Conservation (phyloP, 495 filamentous ascomycete genomes). For the Lineolata rhizophorae region DNA sequence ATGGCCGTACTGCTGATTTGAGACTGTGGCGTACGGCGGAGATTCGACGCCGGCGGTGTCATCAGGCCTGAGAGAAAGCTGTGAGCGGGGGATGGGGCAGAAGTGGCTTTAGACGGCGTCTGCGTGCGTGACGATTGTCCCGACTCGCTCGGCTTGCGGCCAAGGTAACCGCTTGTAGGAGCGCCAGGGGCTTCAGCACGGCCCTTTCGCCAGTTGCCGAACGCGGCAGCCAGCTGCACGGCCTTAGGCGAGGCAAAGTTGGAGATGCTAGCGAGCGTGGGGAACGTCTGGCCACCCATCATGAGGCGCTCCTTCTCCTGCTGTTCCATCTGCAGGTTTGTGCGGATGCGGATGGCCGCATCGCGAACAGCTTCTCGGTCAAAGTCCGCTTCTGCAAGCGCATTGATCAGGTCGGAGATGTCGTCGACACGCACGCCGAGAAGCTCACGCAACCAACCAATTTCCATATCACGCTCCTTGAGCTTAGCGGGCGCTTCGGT, state of each 20-base stretch:
- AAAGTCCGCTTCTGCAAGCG: conserved; percentile 48
- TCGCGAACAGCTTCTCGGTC: conserved; percentile 61
- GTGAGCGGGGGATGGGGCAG: conserved; percentile 8
- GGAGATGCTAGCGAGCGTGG: conserved; percentile 32
- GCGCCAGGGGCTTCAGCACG: conserved; percentile 21
- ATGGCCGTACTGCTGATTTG: too few species aligned
- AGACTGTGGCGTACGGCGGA: conserved; percentile 30
- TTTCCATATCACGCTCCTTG: conserved; percentile 79
- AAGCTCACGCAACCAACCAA: conserved; percentile 83
- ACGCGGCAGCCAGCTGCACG: conserved; percentile 63
- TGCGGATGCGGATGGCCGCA: conserved; percentile 75
- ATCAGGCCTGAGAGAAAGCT: conserved; percentile 52
- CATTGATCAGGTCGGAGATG: conserved; percentile 72
- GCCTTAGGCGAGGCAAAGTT: conserved; percentile 55
- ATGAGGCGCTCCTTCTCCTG: conserved; percentile 65
- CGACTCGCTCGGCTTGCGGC: conserved; percentile 23
- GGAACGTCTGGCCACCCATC: conserved; percentile 24
- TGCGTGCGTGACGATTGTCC: conserved; percentile 5
- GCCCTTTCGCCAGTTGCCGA: conserved; percentile 62
- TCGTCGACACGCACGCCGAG: conserved; percentile 78
- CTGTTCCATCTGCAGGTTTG: conserved; percentile 93
- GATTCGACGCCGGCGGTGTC: conserved; percentile 55
- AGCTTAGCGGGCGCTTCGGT: conserved; percentile 57
- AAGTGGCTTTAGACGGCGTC: conserved; percentile 37
- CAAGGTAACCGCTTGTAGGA: conserved; percentile 15